A percentile compares a stretch with the other conserved stretches of the same genome.
These are phyloP conservation scores for Aspergillus alliaceus DNA, from an alignment of 2,329 filamentous ascomycete species.

Conservation along the genomic window DNA sequence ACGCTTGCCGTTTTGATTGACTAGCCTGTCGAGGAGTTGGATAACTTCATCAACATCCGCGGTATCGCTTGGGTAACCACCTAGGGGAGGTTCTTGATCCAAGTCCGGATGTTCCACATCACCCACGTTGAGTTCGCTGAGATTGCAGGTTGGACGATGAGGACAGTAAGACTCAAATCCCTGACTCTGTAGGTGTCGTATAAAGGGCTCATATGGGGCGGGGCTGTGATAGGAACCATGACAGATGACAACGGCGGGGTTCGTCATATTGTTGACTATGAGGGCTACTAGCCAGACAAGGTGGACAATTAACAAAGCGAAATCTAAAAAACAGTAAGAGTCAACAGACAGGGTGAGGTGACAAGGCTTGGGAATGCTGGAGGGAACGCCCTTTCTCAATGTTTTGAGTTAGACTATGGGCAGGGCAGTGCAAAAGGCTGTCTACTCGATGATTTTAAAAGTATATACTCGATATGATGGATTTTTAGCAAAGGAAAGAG, in stretches of 20 bases:
- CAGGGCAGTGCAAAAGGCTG: too few species aligned
- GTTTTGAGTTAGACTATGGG: too few species aligned
- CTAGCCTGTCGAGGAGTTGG: neutral
- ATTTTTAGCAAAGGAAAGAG: too few species aligned
- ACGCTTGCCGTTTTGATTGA: conserved; percentile 19
- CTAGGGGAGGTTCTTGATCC: neutral
- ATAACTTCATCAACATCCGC: neutral
- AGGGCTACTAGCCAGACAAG: neutral
- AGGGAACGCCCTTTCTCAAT: too few species aligned
- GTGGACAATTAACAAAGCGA: too few species aligned
- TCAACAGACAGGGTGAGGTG: too few species aligned
- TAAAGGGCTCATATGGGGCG: conserved; percentile 28
- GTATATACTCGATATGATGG: too few species aligned
- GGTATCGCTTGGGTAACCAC: conserved; percentile 1
- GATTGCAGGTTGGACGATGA: conserved; percentile 34
- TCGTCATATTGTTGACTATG: neutral
- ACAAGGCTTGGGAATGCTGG: too few species aligned
- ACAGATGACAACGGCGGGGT: conserved; percentile 10
- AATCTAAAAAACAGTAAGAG: too few species aligned
- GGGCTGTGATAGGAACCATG: conserved; percentile 24
- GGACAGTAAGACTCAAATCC: conserved; percentile 35
- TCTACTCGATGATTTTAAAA: too few species aligned
- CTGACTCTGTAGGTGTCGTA: conserved; percentile 19
- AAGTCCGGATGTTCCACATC: conserved; percentile 7
- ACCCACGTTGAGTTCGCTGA: conserved; percentile 62